Conservation (phyloP, 2,329 filamentous ascomycete genomes). For the Beauveria medogensis region DNA sequence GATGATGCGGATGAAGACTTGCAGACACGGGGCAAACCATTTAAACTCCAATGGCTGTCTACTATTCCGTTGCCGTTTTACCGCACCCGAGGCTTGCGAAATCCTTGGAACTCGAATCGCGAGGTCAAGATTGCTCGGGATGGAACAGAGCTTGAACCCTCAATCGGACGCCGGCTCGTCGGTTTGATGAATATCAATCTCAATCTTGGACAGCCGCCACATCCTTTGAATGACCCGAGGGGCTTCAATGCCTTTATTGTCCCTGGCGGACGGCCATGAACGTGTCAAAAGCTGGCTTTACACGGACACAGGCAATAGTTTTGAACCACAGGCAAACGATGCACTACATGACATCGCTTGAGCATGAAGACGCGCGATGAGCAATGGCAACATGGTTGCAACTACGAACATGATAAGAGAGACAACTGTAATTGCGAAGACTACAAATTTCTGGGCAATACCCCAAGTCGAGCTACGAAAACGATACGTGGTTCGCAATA, state of each 20-base stretch:
- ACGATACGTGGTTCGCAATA: neutral
- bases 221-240: neutral
- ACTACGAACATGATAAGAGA: neutral
- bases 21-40: constrained; percentile 83
- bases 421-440: neutral
- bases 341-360: neutral
- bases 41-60: constrained; percentile 84
- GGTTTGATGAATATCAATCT: constrained; percentile 61
- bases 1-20: constrained; percentile 35
- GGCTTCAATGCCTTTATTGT: neutral
- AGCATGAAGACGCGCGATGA: no score
- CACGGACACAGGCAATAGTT: no score
- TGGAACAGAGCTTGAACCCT: constrained; percentile 85
- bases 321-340: neutral
- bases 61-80: constrained; percentile 81
- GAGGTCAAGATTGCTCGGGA: constrained; percentile 96
- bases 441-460: neutral
- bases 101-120: constrained; percentile 90
- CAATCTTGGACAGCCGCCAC: neutral
- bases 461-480: neutral
- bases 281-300: neutral
- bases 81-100: constrained; percentile 75
- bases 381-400: no score
- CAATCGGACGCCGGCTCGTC: constrained; percentile 66
- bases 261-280: neutral